Percentiles rank a stretch among this genome's conserved stretches.
Evolutionary conservation across 192 early-diverging fungal species (phyloP).

Genomic region (Mortierella hygrophila): DNA sequence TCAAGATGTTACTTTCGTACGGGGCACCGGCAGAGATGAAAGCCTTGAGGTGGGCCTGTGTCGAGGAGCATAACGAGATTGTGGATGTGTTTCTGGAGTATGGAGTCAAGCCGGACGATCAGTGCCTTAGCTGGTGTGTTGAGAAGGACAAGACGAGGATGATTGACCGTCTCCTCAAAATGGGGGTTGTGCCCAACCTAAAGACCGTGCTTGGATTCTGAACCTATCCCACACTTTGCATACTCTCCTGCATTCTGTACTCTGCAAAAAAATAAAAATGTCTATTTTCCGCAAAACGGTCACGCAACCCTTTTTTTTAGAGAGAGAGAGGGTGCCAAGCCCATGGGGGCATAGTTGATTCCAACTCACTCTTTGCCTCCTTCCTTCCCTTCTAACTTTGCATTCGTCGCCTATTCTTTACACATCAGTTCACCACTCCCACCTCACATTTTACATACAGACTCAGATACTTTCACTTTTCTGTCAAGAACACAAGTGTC

Average conservation of each 20-base stretch:
- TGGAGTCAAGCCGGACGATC: constrained; percentile 38
- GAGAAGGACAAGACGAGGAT: constrained; percentile 45
- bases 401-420: not conserved
- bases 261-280: not conserved
- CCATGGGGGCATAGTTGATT: not conserved
- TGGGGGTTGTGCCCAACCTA: constrained; percentile 47
- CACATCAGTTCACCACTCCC: not conserved
- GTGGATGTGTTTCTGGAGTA: constrained; percentile 41
- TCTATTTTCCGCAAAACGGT: not conserved
- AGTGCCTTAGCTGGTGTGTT: constrained; percentile 43
- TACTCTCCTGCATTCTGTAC: too few species aligned
- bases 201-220: constrained; percentile 44
- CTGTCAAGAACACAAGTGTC: not conserved
- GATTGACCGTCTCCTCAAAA: constrained; percentile 41
- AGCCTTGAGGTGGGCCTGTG: constrained; percentile 45
- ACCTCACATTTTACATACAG: not conserved
- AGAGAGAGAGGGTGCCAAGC: not conserved
- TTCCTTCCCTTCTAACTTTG: not conserved
- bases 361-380: not conserved
- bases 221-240: not conserved
- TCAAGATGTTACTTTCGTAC: constrained; percentile 16
- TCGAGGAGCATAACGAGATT: constrained; percentile 39
- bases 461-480: not conserved
- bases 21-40: constrained; percentile 43
- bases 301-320: not conserved